Evolutionary conservation across 352 stramenopile species (phyloP), one percentile per base, ranked within the genome.

Genomic region (Globisporangium cylindrosporum): DNA sequence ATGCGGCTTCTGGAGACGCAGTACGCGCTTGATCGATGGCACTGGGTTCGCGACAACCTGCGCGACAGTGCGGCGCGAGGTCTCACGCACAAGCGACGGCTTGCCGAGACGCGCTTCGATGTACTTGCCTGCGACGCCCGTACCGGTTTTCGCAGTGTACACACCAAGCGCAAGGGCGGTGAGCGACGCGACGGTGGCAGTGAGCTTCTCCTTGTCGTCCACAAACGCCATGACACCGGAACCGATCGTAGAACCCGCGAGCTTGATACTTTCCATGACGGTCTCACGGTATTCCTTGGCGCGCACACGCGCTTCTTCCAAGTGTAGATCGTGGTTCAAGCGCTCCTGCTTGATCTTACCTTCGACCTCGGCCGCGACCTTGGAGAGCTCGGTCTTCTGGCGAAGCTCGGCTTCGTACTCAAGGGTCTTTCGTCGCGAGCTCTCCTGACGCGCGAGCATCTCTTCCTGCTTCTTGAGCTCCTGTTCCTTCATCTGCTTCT

Each of bases 401-500:
- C 95, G 86, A 64, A 98, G 78, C 73, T 98, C 93, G 27, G 96
- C 95, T 80, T 99, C 97, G 73, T 99, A 98, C 76, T 99, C 96
- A 53, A 98, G 87, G 22, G 97, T 99, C 82, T 99, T 98, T 58
- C 97, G 92, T 72, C 97, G 84, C 75, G 98, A 98, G 22, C 91
- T 88, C 83, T 99, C 97, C 74, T 99, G 95, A 57, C 95, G 87
- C 66, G 89, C 86, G 4, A 98, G 87, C 79, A 98, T 98, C 84
- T 99, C 97, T 82, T 99, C 97, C 82, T 99, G 95, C 76, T 99
- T 99, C 84, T 98, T 97, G 25, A 98, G 77, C 84, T 99, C 95
- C 76, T 98, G 96, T 73, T 98, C 95, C 69, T 96, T 95, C 85
- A 95, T 95, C 72, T 94, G 91, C 80, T 98, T 98, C 76, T 99